Base-by-base conservation (phyloP, 2,329 filamentous ascomycete species). In the Xylaria arbuscula region DNA sequence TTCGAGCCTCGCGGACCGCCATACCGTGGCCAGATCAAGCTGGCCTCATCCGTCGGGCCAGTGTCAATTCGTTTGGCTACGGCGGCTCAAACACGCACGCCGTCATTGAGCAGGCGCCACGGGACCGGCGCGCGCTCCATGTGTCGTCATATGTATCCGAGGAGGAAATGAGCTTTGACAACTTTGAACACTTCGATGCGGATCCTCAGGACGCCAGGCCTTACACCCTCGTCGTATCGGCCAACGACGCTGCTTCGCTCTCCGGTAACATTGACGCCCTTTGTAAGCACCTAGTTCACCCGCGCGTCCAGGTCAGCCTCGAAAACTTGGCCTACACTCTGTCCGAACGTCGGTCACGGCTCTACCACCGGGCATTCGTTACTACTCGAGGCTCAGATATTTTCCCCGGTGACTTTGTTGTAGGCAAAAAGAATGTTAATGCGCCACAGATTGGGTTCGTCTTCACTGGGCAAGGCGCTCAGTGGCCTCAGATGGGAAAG, bases 51-150 rank as follows among this genome's bases (percentile, higher is more conserved):
- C 66, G 77, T 2, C 68, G 76, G 32, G 74, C 74, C 0, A 75
- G 72, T 60, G 70, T 82, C 40, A 80, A 80, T 62, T 75, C 72
- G 1, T 82, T 81, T 54, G 80, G 80, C 0, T 77, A 67, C 64
- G 80, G 80, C 2, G 80, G 80, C 3, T 72, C 77, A 1, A 81
- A 81, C 40, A 75, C 73, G 1, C 79, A 81, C 55, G 73, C 61
- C 28, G 67, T 77, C n/a, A 19, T 76, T 7, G 74, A 76, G 53
- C 42, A 68, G 3, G 51, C 65, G 9, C 1, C 7, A 2, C 0
- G 9, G 32, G 32, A 28, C 6, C 1, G 42, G 4, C 34, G 13
- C 17, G 17, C 2, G 17, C 24, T 51, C 56, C 38, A 63, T 59
- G 34, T 68, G 6, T 58, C 66, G 15, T 62, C 69, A 2, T 68